Percentiles rank a stretch among this genome's conserved stretches.
phyloP scores from a whole-genome alignment of 2,329 filamentous ascomycete genomes.

The Penicillium sclerotiorum region DNA sequence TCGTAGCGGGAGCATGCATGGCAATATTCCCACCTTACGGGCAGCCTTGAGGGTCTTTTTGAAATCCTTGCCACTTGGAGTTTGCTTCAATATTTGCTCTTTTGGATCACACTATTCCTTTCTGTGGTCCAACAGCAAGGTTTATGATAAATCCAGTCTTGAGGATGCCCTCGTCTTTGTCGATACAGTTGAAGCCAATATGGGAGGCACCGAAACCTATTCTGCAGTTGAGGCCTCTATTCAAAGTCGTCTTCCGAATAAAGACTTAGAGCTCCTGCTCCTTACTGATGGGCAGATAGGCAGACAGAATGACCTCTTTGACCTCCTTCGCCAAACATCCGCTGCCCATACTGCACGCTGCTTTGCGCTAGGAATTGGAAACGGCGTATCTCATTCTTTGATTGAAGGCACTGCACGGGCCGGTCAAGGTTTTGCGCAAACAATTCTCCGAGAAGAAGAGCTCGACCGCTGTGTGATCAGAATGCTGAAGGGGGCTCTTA shows the following conservation, averaged over 20 bases:
- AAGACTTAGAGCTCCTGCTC: constrained; percentile 57
- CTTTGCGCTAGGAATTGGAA: constrained; percentile 59
- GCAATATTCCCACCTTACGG: constrained; percentile 52
- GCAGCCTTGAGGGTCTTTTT: constrained; percentile 60
- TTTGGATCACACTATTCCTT: constrained; percentile 54
- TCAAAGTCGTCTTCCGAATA: constrained; percentile 47
- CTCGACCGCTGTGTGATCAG: constrained; percentile 70
- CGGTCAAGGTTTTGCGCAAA: constrained; percentile 64
- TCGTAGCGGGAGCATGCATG: constrained; percentile 64
- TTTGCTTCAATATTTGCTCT: constrained; percentile 62
- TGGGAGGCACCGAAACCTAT: constrained; percentile 59
- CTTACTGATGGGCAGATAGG: constrained; percentile 61
- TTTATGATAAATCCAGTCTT: constrained; percentile 51
- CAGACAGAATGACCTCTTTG: constrained; percentile 52
- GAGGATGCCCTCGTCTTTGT: constrained; percentile 49
- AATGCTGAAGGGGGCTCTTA: constrained; percentile 72
- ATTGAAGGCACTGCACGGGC: constrained; percentile 62
- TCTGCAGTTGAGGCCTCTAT: constrained; percentile 52
- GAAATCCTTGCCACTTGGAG: constrained; percentile 59
- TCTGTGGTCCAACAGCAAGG: constrained; percentile 52
- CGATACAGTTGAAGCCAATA: constrained; percentile 46
- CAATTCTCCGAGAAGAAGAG: constrained; percentile 64
- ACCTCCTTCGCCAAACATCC: constrained; percentile 50
- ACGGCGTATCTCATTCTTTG: constrained; percentile 57
- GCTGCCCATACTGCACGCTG: constrained; percentile 52